These are phyloP conservation scores for Arachis stenosperma DNA, from an alignment of 306 rosid genomes.

Conservation along the genomic window DNA sequence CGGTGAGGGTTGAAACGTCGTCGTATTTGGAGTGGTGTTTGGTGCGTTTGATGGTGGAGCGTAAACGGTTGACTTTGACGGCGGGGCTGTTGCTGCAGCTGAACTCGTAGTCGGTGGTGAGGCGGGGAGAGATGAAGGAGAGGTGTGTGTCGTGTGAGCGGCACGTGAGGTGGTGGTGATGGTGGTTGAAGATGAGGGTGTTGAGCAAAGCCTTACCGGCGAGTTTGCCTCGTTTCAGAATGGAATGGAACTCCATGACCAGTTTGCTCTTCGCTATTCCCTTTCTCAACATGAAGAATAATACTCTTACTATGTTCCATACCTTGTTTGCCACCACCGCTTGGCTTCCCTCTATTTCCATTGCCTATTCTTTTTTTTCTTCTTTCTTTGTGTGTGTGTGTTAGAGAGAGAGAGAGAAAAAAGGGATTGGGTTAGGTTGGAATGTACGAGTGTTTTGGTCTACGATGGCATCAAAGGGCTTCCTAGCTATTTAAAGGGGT, in stretches of 20 bases:
- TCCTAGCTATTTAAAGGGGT: slow-evolving; percentile 33
- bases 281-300: slow-evolving; percentile 71
- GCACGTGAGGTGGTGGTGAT: slow-evolving; percentile 60
- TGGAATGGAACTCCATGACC: slow-evolving; percentile 50
- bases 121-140: slow-evolving; percentile 61
- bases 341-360: slow-evolving; percentile 67
- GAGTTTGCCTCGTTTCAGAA: slow-evolving; percentile 73
- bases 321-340: slow-evolving; percentile 64
- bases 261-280: slow-evolving; percentile 75
- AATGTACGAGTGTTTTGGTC: not conserved
- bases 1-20: slow-evolving; percentile 53
- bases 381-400: not conserved
- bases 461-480: not conserved
- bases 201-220: slow-evolving; percentile 65
- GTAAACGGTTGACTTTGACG: slow-evolving; percentile 33
- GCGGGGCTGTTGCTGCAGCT: slow-evolving; percentile 94
- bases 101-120: slow-evolving; percentile 70
- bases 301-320: slow-evolving; percentile 64
- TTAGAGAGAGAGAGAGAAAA: not conserved
- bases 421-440: not conserved
- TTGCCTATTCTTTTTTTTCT: not conserved
- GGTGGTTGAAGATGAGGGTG: slow-evolving; percentile 55
- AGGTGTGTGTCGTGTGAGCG: slow-evolving; percentile 53
- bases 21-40: slow-evolving; percentile 47
- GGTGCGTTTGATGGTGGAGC: slow-evolving; percentile 38